Base-by-base conservation (phyloP, 208 protist species). In the Jaenimonas drosophilae region DNA sequence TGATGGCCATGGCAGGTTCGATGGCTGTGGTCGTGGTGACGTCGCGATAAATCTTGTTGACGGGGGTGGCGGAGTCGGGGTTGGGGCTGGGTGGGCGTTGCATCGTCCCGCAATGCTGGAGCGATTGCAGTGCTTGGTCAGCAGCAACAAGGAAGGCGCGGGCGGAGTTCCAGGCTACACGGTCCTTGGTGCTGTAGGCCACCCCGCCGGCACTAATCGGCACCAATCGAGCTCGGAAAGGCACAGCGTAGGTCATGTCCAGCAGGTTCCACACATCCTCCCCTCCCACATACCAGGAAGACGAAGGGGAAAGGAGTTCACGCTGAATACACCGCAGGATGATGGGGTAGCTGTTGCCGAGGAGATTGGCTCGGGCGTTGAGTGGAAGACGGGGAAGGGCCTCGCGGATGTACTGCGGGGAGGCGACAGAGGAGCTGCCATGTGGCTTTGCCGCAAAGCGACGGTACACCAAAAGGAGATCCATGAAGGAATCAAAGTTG, bases 401-500 rank as follows among this genome's bases (percentile, higher is more conserved):
- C 38, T n/a, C 26, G 26, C 23, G 37, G 43, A 43, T 32, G 36
- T 51, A 70, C n/a, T n/a, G n/a, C n/a, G n/a, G n/a, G n/a, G n/a
- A n/a, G n/a, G n/a, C n/a, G n/a, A n/a, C n/a, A n/a, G n/a, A n/a
- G n/a, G n/a, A n/a, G n/a, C n/a, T n/a, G n/a, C n/a, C n/a, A n/a
- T n/a, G n/a, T n/a, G n/a, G n/a, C n/a, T n/a, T n/a, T n/a, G n/a
- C n/a, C n/a, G n/a, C n/a, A n/a, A n/a, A n/a, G n/a, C n/a, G n/a
- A n/a, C n/a, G n/a, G n/a, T n/a, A n/a, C n/a, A n/a, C n/a, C n/a
- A n/a, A n/a, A n/a, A n/a, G n/a, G n/a, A n/a, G n/a, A n/a, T n/a
- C n/a, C n/a, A n/a, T 45, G 20, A 88, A 88, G 17, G 28, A 36
- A 34, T 49, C 48, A 26, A 68, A 77, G 52, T 80, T 88, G 49